A percentile compares a stretch with the other conserved stretches of the same genome.
Evolutionary conservation across 78 protist genomes (phyloP).

Genomic region (Reticulomyxa filosa): DNA sequence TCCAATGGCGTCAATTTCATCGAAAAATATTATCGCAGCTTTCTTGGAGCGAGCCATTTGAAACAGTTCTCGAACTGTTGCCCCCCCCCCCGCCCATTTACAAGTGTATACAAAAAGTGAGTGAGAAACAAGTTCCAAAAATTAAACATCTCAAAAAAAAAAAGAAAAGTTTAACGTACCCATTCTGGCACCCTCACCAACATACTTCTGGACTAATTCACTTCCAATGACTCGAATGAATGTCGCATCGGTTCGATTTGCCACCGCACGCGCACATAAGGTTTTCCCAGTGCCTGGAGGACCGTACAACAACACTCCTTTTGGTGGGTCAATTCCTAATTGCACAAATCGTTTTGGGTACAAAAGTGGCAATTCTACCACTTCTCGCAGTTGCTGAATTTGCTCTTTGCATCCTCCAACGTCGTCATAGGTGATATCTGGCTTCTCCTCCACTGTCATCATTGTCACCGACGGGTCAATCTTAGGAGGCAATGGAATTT

Average conservation of each 20-base stretch:
- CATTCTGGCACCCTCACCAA: slow-evolving; percentile 96
- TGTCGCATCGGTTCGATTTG: slow-evolving; percentile 96
- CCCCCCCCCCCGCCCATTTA: slow-evolving; percentile 85
- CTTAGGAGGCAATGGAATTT: slow-evolving; percentile 96
- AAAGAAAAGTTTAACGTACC: too few species aligned
- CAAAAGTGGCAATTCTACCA: slow-evolving; percentile 74
- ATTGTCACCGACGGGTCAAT: slow-evolving; percentile 97
- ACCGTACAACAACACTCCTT: slow-evolving; percentile 90
- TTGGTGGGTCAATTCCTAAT: slow-evolving; percentile 99
- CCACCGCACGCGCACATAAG: slow-evolving; percentile 97
- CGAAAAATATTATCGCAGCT: slow-evolving; percentile 93
- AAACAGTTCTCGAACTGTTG: slow-evolving; percentile 95
- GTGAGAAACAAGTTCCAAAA: too few species aligned
- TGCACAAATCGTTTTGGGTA: slow-evolving; percentile 88
- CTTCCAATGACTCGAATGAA: slow-evolving; percentile 97
- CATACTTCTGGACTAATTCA: slow-evolving; percentile 90
- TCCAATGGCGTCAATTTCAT: slow-evolving; percentile 98
- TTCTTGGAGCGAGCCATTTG: slow-evolving; percentile 90
- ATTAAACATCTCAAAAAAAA: too few species aligned
- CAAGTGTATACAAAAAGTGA: too few species aligned
- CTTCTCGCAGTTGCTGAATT: slow-evolving; percentile 93
- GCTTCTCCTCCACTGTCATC: slow-evolving; percentile 99
- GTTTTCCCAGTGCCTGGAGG: slow-evolving; percentile 99
- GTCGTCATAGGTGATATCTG: slow-evolving; percentile 96
- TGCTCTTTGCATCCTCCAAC: slow-evolving; percentile 98